Evolutionary conservation across 345 rosid species (phyloP).

Genomic region (Hirschfeldia incana): DNA sequence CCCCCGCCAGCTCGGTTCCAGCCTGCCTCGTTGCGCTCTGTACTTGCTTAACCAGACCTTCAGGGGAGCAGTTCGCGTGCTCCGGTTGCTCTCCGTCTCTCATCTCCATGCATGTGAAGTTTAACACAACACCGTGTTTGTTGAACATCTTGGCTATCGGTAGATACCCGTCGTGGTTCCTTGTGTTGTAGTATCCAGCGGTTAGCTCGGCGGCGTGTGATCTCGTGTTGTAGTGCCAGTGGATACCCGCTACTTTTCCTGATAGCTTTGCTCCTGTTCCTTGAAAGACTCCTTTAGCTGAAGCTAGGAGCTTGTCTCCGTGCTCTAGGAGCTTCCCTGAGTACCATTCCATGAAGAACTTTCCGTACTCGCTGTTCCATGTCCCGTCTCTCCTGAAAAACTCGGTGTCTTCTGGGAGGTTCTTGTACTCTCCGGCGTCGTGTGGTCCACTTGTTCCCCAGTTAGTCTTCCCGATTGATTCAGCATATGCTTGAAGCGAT

Average conservation of each 20-base stretch:
- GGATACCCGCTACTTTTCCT: slow-evolving; percentile 91
- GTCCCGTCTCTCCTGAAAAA: slow-evolving; percentile 85
- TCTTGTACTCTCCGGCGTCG: slow-evolving; percentile 87
- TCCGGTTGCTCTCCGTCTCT: slow-evolving; percentile 72
- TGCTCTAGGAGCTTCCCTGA: slow-evolving; percentile 73
- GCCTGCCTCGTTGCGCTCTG: slow-evolving; percentile 66
- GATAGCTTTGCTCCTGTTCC: slow-evolving; percentile 72
- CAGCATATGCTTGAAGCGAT: slow-evolving; percentile 82
- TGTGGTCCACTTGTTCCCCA: slow-evolving; percentile 89
- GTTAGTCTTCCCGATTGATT: slow-evolving; percentile 55
- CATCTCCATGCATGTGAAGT: slow-evolving; percentile 99
- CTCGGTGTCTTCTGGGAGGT: slow-evolving; percentile 79
- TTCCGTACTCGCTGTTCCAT: slow-evolving; percentile 84
- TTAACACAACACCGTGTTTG: slow-evolving; percentile 64
- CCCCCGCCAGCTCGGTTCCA: slow-evolving; percentile 78
- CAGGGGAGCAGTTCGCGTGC: slow-evolving; percentile 80
- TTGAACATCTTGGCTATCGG: slow-evolving; percentile 73
- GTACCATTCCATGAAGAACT: slow-evolving; percentile 92
- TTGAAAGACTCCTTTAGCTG: slow-evolving; percentile 69
- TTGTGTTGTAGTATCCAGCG: slow-evolving; percentile 85
- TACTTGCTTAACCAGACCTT: slow-evolving; percentile 85
- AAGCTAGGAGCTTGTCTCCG: slow-evolving; percentile 71
- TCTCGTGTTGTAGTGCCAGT: slow-evolving; percentile 94
- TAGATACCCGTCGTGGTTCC: slow-evolving; percentile 71
- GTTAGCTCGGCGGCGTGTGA: slow-evolving; percentile 97